A percentile compares a stretch with the other conserved stretches of the same genome.
Conservation (phyloP, 352 stramenopile genomes). For the Pythium vanterpoolii region DNA sequence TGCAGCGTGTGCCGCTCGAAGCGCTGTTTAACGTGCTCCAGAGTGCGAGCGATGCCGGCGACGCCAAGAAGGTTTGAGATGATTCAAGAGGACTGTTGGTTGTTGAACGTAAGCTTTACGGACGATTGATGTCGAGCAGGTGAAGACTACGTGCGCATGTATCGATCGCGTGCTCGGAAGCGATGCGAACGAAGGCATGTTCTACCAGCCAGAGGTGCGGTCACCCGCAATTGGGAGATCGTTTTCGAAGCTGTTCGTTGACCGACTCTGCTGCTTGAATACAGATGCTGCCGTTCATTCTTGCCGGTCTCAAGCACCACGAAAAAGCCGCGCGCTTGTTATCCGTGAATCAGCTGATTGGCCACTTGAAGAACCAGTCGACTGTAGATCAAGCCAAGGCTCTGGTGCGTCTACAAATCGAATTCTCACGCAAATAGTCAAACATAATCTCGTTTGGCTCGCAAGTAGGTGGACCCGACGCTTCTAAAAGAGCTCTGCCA, state of each 20-base stretch:
- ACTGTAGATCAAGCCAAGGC: constrained; percentile 41
- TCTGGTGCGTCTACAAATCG: constrained; percentile 35
- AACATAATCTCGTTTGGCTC: not conserved
- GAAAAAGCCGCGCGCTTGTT: constrained; percentile 58
- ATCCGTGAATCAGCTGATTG: constrained; percentile 70
- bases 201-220: constrained; percentile 68
- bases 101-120: not conserved
- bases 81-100: not conserved
- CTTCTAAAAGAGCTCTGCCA: constrained; percentile 59
- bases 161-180: constrained; percentile 73
- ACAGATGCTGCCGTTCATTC: constrained; percentile 70
- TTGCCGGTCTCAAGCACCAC: constrained; percentile 60
- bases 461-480: constrained; percentile 34
- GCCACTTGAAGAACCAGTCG: constrained; percentile 53
- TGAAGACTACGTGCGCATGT: constrained; percentile 66
- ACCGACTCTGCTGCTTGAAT: not conserved
- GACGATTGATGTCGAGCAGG: constrained; percentile 26
- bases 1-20: constrained; percentile 59
- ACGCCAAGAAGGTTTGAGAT: constrained; percentile 48
- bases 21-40: constrained; percentile 75
- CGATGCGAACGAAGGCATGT: constrained; percentile 49
- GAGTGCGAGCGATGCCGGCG: constrained; percentile 61
- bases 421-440: not conserved
- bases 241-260: not conserved
- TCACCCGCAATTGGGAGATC: not conserved